These are phyloP conservation scores for Endotrypanum monterogeii DNA, from an alignment of 208 protist genomes.

Conservation along the genomic window DNA sequence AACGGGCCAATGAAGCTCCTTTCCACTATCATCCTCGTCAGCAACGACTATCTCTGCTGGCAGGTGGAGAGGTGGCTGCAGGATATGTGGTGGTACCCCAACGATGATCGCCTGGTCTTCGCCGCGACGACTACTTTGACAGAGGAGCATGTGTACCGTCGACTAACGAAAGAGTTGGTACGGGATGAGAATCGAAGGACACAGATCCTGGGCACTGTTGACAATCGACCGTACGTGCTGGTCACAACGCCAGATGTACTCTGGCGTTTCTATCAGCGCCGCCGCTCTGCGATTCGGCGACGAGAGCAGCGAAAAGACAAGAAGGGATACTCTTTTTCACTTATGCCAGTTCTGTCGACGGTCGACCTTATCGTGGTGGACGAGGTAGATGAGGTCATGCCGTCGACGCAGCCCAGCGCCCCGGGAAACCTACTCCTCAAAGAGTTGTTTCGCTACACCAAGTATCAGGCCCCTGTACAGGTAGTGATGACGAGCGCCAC, in stretches of 20 bases:
- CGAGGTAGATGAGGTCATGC: constrained; percentile 88
- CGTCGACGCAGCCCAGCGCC: constrained; percentile 54
- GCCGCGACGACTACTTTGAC: constrained; percentile 66
- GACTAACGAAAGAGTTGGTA: constrained; percentile 64
- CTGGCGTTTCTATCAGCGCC: constrained; percentile 70
- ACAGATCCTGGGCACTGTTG: constrained; percentile 47
- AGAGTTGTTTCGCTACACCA: constrained; percentile 80
- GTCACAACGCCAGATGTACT: constrained; percentile 80
- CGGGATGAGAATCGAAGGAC: constrained; percentile 37
- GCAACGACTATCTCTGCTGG: constrained; percentile 72
- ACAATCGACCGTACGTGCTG: constrained; percentile 82
- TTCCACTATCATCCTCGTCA: constrained; percentile 78
- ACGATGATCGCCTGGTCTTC: constrained; percentile 84
- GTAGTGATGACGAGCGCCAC: constrained; percentile 90
- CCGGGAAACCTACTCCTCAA: constrained; percentile 82
- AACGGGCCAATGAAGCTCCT: constrained; percentile 89
- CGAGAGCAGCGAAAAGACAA: constrained; percentile 47
- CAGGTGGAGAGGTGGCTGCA: constrained; percentile 85
- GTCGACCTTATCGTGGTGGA: constrained; percentile 87
- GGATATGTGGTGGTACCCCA: constrained; percentile 90
- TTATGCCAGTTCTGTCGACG: constrained; percentile 70
- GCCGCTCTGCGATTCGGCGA: constrained; percentile 40
- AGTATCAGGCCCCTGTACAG: constrained; percentile 89
- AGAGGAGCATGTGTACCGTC: constrained; percentile 68
- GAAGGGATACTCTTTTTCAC: constrained; percentile 59